A percentile compares a stretch with the other conserved stretches of the same genome.
These are phyloP conservation scores for Paxillus rubicundulus DNA, from an alignment of 768 basidiomycete species.

Conservation along the genomic window DNA sequence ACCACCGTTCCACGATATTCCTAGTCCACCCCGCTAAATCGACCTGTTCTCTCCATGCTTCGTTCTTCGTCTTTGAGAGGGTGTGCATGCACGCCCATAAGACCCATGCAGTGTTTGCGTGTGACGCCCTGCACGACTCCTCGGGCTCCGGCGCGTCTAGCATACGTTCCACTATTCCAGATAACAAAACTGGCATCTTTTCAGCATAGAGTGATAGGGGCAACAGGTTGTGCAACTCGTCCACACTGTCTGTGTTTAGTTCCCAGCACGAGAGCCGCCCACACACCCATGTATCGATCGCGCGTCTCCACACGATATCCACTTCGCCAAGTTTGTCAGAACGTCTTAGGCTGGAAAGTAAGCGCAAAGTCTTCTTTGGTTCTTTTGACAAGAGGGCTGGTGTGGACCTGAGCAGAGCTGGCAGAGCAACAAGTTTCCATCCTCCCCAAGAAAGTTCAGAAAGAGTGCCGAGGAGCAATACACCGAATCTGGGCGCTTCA, in stretches of 20 bases:
- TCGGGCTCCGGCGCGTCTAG: conserved; percentile 32
- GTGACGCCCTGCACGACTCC: conserved; percentile 32
- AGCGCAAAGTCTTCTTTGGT: conserved; percentile 41
- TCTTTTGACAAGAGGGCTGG: conserved; percentile 44
- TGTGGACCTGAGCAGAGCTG: conserved; percentile 53
- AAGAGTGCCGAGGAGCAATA: conserved; percentile 58
- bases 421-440: conserved; percentile 69
- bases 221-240: conserved; percentile 54
- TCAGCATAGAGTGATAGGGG: conserved; percentile 53
- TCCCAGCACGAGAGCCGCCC: conserved; percentile 43
- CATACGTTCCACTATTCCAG: conserved; percentile 43
- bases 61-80: conserved; percentile 37
- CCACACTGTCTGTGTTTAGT: conserved; percentile 39
- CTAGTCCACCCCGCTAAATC: conserved; percentile 51
- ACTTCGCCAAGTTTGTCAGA: conserved; percentile 53
- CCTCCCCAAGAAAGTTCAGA: conserved; percentile 71
- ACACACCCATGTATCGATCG: conserved; percentile 49
- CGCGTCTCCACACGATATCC: conserved; percentile 58
- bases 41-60: conserved; percentile 47
- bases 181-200: conserved; percentile 39
- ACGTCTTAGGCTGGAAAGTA: conserved; percentile 49
- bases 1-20: conserved; percentile 49
- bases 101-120: conserved; percentile 50
- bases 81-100: conserved; percentile 58
- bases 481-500: conserved; percentile 39